A percentile compares a stretch with the other conserved stretches of the same genome.
phyloP scores from a whole-genome alignment of 1,284 basidiomycete species.

The Pterulicium gracile region DNA sequence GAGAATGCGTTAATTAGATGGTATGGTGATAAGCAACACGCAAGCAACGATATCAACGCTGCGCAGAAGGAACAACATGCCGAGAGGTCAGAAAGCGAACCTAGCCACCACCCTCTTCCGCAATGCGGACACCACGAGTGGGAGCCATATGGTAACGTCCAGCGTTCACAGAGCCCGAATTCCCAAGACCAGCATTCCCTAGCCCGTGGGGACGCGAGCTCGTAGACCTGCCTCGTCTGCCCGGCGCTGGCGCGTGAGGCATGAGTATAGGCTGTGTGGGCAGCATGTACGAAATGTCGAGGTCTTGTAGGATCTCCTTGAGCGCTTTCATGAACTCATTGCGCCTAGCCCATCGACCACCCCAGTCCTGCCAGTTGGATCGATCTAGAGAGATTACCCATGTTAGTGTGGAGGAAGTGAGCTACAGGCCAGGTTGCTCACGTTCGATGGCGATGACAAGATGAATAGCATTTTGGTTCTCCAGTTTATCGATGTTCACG shows the following conservation, averaged over 20 bases:
- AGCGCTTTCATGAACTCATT: slow-evolving; percentile 65
- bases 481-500: slow-evolving; percentile 68
- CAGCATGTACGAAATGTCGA: slow-evolving; percentile 59
- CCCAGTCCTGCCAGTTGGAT: slow-evolving; percentile 84
- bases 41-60: no score
- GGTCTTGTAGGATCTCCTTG: slow-evolving; percentile 58
- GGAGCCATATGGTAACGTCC: not conserved
- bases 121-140: not conserved
- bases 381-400: slow-evolving; percentile 33
- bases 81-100: no score
- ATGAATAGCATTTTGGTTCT: slow-evolving; percentile 61
- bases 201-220: no score
- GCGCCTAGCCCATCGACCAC: slow-evolving; percentile 62
- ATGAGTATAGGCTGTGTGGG: slow-evolving; percentile 63
- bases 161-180: not conserved
- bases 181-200: not conserved
- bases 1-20: no score
- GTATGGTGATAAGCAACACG: no score
- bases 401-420: not conserved
- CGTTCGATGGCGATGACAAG: slow-evolving; percentile 70
- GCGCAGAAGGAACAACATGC: no score
- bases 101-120: no score
- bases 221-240: slow-evolving; percentile 1
- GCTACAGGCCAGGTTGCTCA: slow-evolving; percentile 23
- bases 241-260: slow-evolving; percentile 20